Evolutionary conservation across 2,329 filamentous ascomycete species (phyloP).

Genomic region (Colletotrichum orbiculare): DNA sequence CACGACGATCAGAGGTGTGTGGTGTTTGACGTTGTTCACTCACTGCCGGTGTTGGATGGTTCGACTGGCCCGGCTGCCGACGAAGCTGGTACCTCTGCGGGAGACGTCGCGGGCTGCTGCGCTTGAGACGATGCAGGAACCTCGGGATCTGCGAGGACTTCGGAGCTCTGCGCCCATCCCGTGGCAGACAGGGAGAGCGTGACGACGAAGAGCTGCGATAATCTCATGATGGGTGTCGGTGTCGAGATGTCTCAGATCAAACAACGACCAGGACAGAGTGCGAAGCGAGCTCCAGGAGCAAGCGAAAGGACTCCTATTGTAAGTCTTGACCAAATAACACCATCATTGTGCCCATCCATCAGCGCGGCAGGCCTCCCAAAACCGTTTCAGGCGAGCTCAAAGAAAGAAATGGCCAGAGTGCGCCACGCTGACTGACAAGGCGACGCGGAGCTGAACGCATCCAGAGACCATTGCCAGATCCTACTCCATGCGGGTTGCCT

Average conservation of each 20-base stretch:
- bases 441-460: background rate
- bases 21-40: background rate
- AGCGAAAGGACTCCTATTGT: background rate
- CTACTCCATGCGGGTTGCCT: background rate
- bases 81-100: background rate
- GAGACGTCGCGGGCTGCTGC: background rate
- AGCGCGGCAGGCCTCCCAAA: background rate
- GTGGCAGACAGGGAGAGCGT: background rate
- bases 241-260: background rate
- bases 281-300: background rate
- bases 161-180: slow-evolving; percentile 10
- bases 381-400: background rate
- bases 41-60: slow-evolving; percentile 1
- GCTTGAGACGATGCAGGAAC: background rate
- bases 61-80: background rate
- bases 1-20: background rate
- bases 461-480: slow-evolving; percentile 2
- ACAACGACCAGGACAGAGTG: too few relatives aligned
- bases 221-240: slow-evolving; percentile 3
- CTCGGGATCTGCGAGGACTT: background rate
- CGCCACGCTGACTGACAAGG: background rate
- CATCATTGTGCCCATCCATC: background rate
- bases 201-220: background rate
- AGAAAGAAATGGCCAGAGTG: background rate
- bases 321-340: background rate